Base-by-base conservation (phyloP, 1,284 basidiomycete genomes). In the Heterobasidion occidentale region DNA sequence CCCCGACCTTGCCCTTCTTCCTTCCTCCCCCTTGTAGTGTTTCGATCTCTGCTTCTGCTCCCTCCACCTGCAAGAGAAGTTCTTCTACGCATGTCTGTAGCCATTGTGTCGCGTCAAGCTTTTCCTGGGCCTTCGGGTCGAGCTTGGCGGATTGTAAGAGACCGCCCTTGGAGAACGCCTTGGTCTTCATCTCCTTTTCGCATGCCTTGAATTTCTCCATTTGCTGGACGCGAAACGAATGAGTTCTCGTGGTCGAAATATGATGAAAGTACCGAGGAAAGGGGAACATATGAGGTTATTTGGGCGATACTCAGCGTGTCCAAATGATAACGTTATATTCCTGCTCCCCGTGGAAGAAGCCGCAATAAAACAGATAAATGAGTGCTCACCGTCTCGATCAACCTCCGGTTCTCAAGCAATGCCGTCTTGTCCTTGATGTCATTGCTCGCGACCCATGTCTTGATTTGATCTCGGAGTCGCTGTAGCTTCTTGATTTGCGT, bases 151-250 rank as follows among this genome's bases (percentile, higher is more conserved):
- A 94, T 56, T 95, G 93, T 61, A 91, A 98, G 38, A 99, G 81
- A 42, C 97, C 97, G 72, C 98, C 97, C 73, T 99, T 99, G 36
- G 95, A 98, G 75, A 99, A 99, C 0, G 97, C 97, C 71, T 99
- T 99, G 60, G 97, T 99, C 83, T 99, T 99, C 94, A 99, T 98
- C 75, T 99, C 97, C 77, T 99, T 99, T 77, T 99, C 97, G 73
- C 94, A 93, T 27, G 96, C 96, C 69, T 99, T 99, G 84, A 99
- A 99, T 68, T 93, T 94, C 77, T 99, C 97, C 97, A 99, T 99
- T 97, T 99, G 97, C 95, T 98, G 73, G 11, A 35, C 54, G 38
- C 52, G 49, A 45, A 47, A 17, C 20, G 27, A 47, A 46, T 12
- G 19, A 33, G 44, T 35, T 27, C 27, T 27, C 27, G n/a, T 42